Base-by-base conservation (phyloP, 116 monocot species). In the Dioscorea cayenensis region DNA sequence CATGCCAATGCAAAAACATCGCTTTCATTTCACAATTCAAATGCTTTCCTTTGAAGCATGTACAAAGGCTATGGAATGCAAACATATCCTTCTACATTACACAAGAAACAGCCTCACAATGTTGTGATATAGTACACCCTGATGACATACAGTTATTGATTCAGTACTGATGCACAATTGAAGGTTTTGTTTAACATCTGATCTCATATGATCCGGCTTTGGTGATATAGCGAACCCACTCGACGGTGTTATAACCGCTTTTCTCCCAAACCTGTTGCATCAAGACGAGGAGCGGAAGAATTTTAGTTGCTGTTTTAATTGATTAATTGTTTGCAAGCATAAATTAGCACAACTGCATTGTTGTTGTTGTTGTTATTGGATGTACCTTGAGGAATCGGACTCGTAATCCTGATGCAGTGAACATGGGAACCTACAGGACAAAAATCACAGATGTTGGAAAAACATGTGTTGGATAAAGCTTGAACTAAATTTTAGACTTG, bases 161-260 rank as follows among this genome's bases (percentile, higher is more conserved):
- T 43, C 7, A 12, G 43, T 43, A 43, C 43, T 43, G 43, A 9
- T 43, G 43, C 43, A 43, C 11, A 43, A 6, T 32, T 10, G 43
- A 43, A 10, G 43, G 43, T 43, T 12, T 43, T 6, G 32, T 32
- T 67, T 82, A 97, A 49, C 88, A 90, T 79, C 97, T 88, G 74
- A 97, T 90, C 75, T 97, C 97, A 69, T 97, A 97, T 23, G 97
- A 97, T 62, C 97, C 97, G 63, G 84, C 97, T 73, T 91, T 92
- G 16, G 93, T 92, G 67, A 97, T 97, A 52, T 97, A 97, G 19
- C 97, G 97, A 35, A 97, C 97, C 97, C 97, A 97, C 70, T 97
- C 97, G 19, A 93, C 93, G 6, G 96, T 97, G 83, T 88, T 97
- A 64, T 97, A 97, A 52, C 96, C 96, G 65, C 96, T 97, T 73